Percentiles rank a stretch among this genome's conserved stretches.
Evolutionary conservation across 2,329 filamentous ascomycete species (phyloP).

Genomic region (Tricladium varicosporioides): DNA sequence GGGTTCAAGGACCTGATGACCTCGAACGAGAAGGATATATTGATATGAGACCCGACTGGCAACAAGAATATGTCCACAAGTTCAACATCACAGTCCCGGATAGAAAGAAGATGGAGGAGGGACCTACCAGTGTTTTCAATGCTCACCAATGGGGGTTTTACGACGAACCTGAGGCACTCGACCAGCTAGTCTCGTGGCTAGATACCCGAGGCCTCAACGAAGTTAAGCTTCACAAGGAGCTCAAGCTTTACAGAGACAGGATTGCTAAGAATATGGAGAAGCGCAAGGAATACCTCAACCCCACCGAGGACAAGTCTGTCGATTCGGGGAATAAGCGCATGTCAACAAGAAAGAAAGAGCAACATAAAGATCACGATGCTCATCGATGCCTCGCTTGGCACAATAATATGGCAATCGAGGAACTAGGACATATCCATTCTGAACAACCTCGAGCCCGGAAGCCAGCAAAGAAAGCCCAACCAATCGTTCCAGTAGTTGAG

Average conservation of each 20-base stretch:
- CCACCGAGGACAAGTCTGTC: constrained; percentile 47
- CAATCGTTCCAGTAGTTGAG: constrained; percentile 21
- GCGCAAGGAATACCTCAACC: constrained; percentile 68
- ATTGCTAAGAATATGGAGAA: constrained; percentile 79
- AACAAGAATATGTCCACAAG: constrained; percentile 71
- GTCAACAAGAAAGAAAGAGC: constrained; percentile 61
- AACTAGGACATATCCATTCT: constrained; percentile 58
- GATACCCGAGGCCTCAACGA: constrained; percentile 86
- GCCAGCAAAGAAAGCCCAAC: constrained; percentile 29
- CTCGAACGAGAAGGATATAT: constrained; percentile 85
- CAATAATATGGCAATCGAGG: constrained; percentile 58
- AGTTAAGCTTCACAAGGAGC: constrained; percentile 81
- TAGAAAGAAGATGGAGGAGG: constrained; percentile 84
- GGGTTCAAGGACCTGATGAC: constrained; percentile 93
- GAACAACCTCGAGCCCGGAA: constrained; percentile 51
- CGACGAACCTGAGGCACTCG: constrained; percentile 74
- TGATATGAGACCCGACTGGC: constrained; percentile 67
- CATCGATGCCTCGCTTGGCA: constrained; percentile 64
- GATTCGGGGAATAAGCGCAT: constrained; percentile 46
- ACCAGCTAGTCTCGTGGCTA: constrained; percentile 81
- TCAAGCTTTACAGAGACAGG: constrained; percentile 70
- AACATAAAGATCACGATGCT: constrained; percentile 49
- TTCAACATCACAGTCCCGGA: constrained; percentile 83
- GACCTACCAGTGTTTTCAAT: constrained; percentile 70
- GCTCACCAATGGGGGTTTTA: constrained; percentile 90